Evolutionary conservation across 495 filamentous ascomycete species (phyloP), one percentile per base, ranked within the genome.

Genomic region (Pyrenopolyporus hunteri): DNA sequence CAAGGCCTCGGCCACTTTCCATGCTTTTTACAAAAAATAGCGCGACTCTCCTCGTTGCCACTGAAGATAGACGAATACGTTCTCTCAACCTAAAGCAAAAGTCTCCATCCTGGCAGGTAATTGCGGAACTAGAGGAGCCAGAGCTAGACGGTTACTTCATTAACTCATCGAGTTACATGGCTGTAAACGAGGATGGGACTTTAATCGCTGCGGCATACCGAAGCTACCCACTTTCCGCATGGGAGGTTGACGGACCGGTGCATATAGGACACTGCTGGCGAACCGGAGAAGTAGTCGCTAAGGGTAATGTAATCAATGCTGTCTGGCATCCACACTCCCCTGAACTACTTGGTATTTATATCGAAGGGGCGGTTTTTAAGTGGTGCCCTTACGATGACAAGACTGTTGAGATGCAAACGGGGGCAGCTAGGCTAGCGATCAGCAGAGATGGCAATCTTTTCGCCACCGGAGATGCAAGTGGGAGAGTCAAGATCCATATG

Each of bases 211-310:
- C 70, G 14, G 67, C 54, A 6, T 70, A 71, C 56, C 48, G 69
- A 35, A 52, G 69, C 17, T 43, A 69, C 44, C 67, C 69, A 14
- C 45, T 70, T 20, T 72, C 69, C n/a, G 65, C 52, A 9, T 71
- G 68, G 68, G 58, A 67, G 28, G 37, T 64, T 23, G 55, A 69
- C 7, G 61, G 66, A 10, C 68, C 68, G 17, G 45, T 60, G n/a
- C 61, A 66, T 40, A 49, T 69, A 11, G 66, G 68, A n/a, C 68
- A 71, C 49, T 70, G 60, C 31, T 69, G 53, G 53, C 60, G 68
- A 29, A 36, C 10, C 13, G 39, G 28, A 54, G 48, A 65, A 2
- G 52, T 44, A 42, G 11, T 1, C 8, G 36, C 17, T 19, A 39
- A 3, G 16, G 67, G 67, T 35, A 64, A 68, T 48, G 63, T 68